phyloP scores from a whole-genome alignment of 1,284 basidiomycete genomes.

The Puccinia polysora region DNA sequence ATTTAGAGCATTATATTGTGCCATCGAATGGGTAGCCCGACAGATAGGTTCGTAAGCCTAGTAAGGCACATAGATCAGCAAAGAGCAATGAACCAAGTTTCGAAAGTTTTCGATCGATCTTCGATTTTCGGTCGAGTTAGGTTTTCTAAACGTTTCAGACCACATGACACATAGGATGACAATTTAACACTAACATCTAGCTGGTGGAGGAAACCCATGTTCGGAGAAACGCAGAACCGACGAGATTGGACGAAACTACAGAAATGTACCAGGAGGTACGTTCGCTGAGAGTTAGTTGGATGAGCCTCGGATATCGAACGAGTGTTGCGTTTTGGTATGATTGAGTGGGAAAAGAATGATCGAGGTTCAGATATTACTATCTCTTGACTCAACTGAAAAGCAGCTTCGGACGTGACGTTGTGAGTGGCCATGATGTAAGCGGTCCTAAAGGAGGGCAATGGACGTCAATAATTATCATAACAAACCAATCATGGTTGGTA shows the following conservation, averaged over 20 bases:
- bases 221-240: constrained; percentile 50
- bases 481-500: constrained; percentile 56
- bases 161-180: no score
- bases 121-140: neutral
- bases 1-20: neutral
- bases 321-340: neutral
- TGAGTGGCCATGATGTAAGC: constrained; percentile 49
- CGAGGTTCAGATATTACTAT: no score
- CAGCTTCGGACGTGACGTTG: constrained; percentile 29
- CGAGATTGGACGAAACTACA: constrained; percentile 48
- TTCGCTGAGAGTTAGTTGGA: no score
- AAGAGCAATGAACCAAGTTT: neutral
- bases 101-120: neutral
- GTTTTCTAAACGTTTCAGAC: constrained; percentile 61
- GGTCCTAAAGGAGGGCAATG: constrained; percentile 70
- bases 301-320: no score
- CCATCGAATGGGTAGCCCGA: constrained; percentile 64
- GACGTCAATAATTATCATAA: constrained; percentile 65
- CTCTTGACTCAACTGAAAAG: constrained; percentile 31
- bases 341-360: neutral
- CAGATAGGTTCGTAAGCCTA: constrained; percentile 88
- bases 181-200: constrained; percentile 62
- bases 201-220: constrained; percentile 48
- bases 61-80: neutral
- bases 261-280: no score